Percentiles rank a stretch among this genome's conserved stretches.
These are phyloP conservation scores for Kodamaea kaohsiungensis DNA, from an alignment of 805 yeast species.

Conservation along the genomic window DNA sequence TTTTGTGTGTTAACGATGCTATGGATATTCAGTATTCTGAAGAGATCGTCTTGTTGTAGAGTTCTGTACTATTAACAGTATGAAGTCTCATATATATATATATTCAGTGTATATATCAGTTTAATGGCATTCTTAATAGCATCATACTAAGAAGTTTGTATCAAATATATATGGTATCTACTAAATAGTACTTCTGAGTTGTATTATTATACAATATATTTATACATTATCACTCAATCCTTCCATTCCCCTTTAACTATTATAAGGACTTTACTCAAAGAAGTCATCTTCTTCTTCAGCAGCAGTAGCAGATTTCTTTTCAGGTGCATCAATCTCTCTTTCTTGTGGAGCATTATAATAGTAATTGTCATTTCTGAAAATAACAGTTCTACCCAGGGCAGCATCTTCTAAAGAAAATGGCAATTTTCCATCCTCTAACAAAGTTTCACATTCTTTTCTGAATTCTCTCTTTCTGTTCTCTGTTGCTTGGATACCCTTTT, in stretches of 20 bases:
- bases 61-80: too few species aligned
- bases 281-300: conserved; percentile 26
- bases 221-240: too few species aligned
- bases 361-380: conserved; percentile 18
- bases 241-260: too few species aligned
- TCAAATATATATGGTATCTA: too few species aligned
- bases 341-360: conserved; percentile 16
- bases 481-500: conserved; percentile 43
- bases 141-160: too few species aligned
- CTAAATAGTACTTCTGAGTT: too few species aligned
- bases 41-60: conserved; percentile 3
- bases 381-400: conserved; percentile 37
- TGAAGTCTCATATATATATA: too few species aligned
- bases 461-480: conserved; percentile 46
- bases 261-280: conserved; percentile 30
- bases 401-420: conserved; percentile 54
- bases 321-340: conserved; percentile 48
- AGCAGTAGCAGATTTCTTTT: conserved; percentile 16
- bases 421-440: conserved; percentile 53
- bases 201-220: too few species aligned
- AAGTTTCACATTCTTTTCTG: conserved; percentile 49
- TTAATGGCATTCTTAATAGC: too few species aligned
- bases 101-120: too few species aligned
- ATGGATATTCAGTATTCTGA: conserved; percentile 50
- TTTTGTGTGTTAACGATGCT: conserved; percentile 66